Evolutionary conservation across 148 eudicot genomes (phyloP), one percentile per base, ranked within the genome.

Genomic region (Cornus kousa): DNA sequence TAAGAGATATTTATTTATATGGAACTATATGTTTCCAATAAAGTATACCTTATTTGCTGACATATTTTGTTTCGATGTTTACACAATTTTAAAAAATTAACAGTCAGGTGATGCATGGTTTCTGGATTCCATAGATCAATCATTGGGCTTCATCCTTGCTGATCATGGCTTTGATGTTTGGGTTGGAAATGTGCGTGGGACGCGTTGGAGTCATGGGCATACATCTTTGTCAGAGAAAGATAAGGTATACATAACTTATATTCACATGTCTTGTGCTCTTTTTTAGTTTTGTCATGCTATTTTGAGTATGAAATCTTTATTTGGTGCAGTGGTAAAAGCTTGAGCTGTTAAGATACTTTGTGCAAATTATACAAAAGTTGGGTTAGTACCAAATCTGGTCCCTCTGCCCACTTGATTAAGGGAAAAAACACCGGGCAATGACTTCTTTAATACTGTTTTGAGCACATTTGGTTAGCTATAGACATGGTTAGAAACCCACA

Each of bases 91-190:
- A 7, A 12, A 66, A 48, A 43, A 67, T 46, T 62, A 73, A 71
- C 85, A 95, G 97, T 90, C 85, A 28, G 98, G 98, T 85, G 98
- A 95, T 88, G 84, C 90, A 0, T 95, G 98, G 98, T 95, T 95
- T 85, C 67, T 95, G 84, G 87, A 93, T 79, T 77, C 94, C 71
- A 72, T 74, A 74, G 85, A 88, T 32, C 89, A 95, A 79, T 95
- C 98, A 62, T 84, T 95, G 81, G 98, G 98, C 37, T 95, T 88
- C 82, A 84, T 95, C 73, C 98, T 95, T 74, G 97, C 97, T 48
- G 89, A 90, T 86, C 85, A 24, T 62, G 97, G 96, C 74, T 95
- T 90, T 85, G 98, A 95, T 87, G 98, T 93, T 17, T 95, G 98
- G 97, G 91, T 88, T 76, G 98, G 86, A 68, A 95, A 88, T 84